Conservation (phyloP, 2,329 filamentous ascomycete species). For the Cercospora canescens region DNA sequence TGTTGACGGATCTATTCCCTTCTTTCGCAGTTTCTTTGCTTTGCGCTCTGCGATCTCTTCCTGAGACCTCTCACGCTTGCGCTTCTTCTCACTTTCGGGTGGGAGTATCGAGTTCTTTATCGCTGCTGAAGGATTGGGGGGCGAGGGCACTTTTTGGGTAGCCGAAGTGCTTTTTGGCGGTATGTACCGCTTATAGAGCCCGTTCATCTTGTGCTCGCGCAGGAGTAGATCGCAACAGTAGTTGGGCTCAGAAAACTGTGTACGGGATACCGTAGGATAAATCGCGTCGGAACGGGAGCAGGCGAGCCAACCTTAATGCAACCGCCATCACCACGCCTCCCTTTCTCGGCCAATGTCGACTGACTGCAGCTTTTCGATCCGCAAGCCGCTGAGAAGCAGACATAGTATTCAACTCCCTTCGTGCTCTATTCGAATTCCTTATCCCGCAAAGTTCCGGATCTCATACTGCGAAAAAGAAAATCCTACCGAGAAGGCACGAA, state of each 20-base stretch:
- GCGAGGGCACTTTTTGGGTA: neutral
- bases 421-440: no score
- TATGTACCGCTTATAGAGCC: conserved; percentile 50
- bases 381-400: no score
- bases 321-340: neutral
- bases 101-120: neutral
- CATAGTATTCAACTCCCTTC: no score
- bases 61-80: conserved; percentile 35
- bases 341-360: neutral
- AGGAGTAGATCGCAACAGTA: neutral
- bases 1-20: conserved; percentile 25
- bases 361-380: no score
- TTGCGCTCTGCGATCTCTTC: conserved; percentile 34
- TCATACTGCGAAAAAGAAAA: no score
- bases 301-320: neutral
- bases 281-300: neutral
- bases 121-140: neutral
- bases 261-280: conserved; percentile 1
- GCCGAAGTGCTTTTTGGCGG: conserved; percentile 38
- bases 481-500: no score
- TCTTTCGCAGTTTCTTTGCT: conserved; percentile 35
- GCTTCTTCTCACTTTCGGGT: conserved; percentile 27
- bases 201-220: conserved; percentile 36
- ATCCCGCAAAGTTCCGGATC: no score
- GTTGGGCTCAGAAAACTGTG: neutral